These are phyloP conservation scores for Daldinia concentrica DNA, from an alignment of 495 filamentous ascomycete genomes.

Conservation along the genomic window DNA sequence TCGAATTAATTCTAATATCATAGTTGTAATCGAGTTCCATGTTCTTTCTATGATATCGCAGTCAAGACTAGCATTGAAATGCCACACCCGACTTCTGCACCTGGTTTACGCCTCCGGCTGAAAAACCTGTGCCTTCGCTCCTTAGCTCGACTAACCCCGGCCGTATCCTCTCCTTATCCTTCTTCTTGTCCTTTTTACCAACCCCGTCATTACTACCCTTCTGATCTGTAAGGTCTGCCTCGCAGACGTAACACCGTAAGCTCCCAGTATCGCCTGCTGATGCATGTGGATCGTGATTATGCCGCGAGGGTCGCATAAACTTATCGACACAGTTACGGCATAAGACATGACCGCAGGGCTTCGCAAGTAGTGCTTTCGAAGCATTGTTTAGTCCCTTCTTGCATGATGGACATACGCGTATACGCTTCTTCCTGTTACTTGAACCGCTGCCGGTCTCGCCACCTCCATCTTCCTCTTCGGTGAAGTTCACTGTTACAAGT, in stretches of 20 bases:
- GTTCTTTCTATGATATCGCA: background rate
- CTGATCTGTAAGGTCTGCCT: slow-evolving; percentile 72
- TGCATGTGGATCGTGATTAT: slow-evolving; percentile 71
- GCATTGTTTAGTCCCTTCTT: slow-evolving; percentile 85
- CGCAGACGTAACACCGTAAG: slow-evolving; percentile 87
- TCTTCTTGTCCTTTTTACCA: slow-evolving; percentile 61
- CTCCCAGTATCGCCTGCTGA: slow-evolving; percentile 61
- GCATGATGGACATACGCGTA: slow-evolving; percentile 85
- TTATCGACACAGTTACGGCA: slow-evolving; percentile 89
- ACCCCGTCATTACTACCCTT: slow-evolving; percentile 27
- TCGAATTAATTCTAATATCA: background rate
- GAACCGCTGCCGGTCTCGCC: slow-evolving; percentile 19
- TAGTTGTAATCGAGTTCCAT: background rate
- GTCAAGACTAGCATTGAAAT: slow-evolving; percentile 75
- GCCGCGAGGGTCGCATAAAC: slow-evolving; percentile 74
- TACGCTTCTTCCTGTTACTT: slow-evolving; percentile 52
- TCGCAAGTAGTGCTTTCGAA: slow-evolving; percentile 84
- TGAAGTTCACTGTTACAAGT: slow-evolving; percentile 82
- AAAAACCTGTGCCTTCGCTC: slow-evolving; percentile 93
- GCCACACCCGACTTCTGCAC: slow-evolving; percentile 82
- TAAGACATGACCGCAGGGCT: slow-evolving; percentile 93
- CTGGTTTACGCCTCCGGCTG: slow-evolving; percentile 81
- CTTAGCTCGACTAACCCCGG: slow-evolving; percentile 85
- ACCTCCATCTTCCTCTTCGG: slow-evolving; percentile 66
- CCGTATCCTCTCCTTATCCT: slow-evolving; percentile 66